phyloP scores from a whole-genome alignment of 768 basidiomycete genomes.

The Mycena pura region DNA sequence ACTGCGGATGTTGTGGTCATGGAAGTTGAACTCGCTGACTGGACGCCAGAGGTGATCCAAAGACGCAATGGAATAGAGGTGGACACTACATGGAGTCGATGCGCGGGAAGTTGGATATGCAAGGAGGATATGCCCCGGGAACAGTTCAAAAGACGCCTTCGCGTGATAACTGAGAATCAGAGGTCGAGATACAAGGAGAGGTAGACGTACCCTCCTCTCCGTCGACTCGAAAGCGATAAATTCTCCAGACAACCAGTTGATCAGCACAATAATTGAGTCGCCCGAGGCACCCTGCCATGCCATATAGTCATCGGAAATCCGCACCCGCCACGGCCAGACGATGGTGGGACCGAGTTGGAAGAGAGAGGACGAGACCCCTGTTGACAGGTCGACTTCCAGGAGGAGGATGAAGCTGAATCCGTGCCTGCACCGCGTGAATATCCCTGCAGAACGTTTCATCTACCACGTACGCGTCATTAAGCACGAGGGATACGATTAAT shows the following conservation, averaged over 20 bases:
- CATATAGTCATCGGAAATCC: constrained; percentile 7
- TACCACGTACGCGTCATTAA: neutral
- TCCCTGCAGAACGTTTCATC: neutral
- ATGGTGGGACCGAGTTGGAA: constrained; percentile 2
- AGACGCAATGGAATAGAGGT: constrained; percentile 3
- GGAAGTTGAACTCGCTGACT: neutral
- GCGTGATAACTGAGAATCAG: neutral
- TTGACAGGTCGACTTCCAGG: constrained; percentile 5
- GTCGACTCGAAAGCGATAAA: constrained; percentile 7
- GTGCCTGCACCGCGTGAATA: constrained; percentile 4
- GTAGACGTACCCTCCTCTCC: constrained; percentile 2
- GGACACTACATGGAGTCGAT: constrained; percentile 3
- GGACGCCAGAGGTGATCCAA: constrained; percentile 9
- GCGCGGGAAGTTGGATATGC: constrained; percentile 7
- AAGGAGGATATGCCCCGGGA: constrained; percentile 11
- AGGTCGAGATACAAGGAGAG: constrained; percentile 5
- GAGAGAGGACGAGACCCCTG: constrained; percentile 1
- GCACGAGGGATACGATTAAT: neutral
- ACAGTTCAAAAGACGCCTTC: constrained; percentile 9
- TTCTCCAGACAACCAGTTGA: constrained; percentile 3
- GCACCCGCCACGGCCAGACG: constrained; percentile 7
- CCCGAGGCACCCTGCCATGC: constrained; percentile 2
- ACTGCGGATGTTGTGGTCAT: constrained; percentile 5
- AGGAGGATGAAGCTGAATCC: constrained; percentile 4
- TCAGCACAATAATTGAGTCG: constrained; percentile 3